A percentile compares a stretch with the other conserved stretches of the same genome.
Conservation (phyloP, 73 alveolate species). For the Stentor coeruleus region DNA sequence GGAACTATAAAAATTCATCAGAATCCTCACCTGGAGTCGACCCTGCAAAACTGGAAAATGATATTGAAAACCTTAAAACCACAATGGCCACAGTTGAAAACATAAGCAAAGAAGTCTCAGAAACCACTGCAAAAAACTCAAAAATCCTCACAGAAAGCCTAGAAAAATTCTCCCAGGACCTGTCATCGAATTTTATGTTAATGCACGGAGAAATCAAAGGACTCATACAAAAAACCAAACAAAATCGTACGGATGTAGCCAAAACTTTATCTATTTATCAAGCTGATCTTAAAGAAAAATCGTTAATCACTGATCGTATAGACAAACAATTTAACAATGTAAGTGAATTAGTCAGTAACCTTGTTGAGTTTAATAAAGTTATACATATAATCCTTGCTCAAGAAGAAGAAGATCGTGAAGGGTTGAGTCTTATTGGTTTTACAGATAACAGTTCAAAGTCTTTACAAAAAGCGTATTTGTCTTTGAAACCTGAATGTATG, state of each 20-base stretch:
- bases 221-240: neutral
- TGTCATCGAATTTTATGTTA: neutral
- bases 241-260: neutral
- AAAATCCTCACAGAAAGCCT: neutral
- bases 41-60: neutral
- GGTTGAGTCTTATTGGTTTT: neutral
- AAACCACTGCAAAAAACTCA: neutral
- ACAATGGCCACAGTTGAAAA: neutral
- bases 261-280: neutral
- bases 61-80: neutral
- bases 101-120: neutral
- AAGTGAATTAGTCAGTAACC: neutral
- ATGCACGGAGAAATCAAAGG: neutral
- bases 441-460: neutral
- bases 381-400: neutral
- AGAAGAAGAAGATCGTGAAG: slow-evolving; percentile 20
- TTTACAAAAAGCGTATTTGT: neutral
- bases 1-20: neutral
- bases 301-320: neutral
- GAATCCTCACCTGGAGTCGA: neutral
- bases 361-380: neutral
- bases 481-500: slow-evolving; percentile 35
- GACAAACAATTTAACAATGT: neutral
- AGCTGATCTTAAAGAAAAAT: neutral
- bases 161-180: neutral